Conservation (phyloP, 176 grass and related monocot genomes). For the Oropetium thomaeum region DNA sequence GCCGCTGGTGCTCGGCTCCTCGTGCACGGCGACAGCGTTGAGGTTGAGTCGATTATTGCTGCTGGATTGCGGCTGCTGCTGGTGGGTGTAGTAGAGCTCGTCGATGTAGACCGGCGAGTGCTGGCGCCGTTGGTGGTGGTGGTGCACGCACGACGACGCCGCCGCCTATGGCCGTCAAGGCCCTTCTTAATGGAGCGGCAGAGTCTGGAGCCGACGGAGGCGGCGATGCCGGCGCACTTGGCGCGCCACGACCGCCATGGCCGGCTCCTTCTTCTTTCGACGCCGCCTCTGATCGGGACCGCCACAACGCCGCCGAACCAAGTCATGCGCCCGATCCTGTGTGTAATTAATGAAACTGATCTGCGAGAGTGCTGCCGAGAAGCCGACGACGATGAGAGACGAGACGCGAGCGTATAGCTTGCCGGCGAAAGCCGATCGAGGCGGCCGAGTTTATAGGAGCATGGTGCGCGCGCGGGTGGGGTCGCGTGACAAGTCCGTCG, state of each 20-base stretch:
- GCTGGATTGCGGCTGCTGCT: not conserved
- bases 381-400: too few relatives aligned
- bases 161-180: not conserved
- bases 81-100: conserved; percentile 61
- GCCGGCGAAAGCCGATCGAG: not conserved
- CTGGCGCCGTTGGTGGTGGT: too few relatives aligned
- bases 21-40: not conserved
- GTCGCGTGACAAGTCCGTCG: not conserved
- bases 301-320: conserved; percentile 35
- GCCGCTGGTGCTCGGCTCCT: not conserved
- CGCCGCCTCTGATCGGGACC: not conserved
- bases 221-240: conserved; percentile 34
- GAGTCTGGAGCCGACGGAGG: conserved; percentile 17
- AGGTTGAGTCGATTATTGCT: not conserved
- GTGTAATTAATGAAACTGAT: too few relatives aligned
- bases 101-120: conserved; percentile 58
- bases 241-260: conserved; percentile 36
- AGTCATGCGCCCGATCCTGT: too few relatives aligned
- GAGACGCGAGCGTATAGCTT: too few relatives aligned
- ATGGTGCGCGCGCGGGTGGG: not conserved
- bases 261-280: not conserved
- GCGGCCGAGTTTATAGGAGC: not conserved
- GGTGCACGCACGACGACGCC: not conserved
- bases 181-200: not conserved
- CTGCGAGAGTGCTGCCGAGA: not conserved